A percentile compares a stretch with the other conserved stretches of the same genome.
Evolutionary conservation across 2,329 filamentous ascomycete genomes (phyloP).

Genomic region (Pseudocercospora fijiensis): DNA sequence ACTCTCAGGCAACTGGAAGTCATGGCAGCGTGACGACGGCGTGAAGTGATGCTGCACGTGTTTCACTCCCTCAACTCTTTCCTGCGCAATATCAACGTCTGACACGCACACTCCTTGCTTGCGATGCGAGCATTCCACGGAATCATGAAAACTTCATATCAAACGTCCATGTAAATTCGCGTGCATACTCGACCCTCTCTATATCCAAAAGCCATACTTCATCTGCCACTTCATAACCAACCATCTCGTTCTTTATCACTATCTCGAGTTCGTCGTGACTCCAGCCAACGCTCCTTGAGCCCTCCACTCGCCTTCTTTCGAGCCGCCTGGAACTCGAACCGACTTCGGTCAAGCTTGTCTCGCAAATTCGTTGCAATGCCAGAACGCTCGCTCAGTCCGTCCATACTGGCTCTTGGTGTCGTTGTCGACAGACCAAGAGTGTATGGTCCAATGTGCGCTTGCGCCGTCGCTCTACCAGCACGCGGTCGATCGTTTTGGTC

Average conservation of each 20-base stretch:
- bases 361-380: conserved; percentile 29
- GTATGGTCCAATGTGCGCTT: conserved; percentile 27
- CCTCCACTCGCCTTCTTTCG: conserved; percentile 33
- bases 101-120: background rate
- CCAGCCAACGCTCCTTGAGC: conserved; percentile 31
- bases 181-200: background rate
- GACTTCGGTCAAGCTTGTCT: conserved; percentile 35
- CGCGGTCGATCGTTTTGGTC: conserved; percentile 16
- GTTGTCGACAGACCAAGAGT: conserved; percentile 29
- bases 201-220: background rate
- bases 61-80: background rate
- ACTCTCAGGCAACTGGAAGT: background rate
- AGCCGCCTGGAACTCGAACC: conserved; percentile 39
- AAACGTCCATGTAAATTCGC: background rate
- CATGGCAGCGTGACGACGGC: background rate
- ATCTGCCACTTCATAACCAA: conserved; percentile 28
- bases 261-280: conserved; percentile 24
- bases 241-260: conserved; percentile 23
- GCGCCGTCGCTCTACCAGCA: background rate
- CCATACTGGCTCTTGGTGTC: conserved; percentile 22
- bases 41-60: background rate
- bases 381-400: conserved; percentile 22
- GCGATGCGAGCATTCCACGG: too few species aligned
- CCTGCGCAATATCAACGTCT: background rate
- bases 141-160: background rate